Conservation (phyloP, 2,329 filamentous ascomycete species). For the Arachnopeziza araneosa region DNA sequence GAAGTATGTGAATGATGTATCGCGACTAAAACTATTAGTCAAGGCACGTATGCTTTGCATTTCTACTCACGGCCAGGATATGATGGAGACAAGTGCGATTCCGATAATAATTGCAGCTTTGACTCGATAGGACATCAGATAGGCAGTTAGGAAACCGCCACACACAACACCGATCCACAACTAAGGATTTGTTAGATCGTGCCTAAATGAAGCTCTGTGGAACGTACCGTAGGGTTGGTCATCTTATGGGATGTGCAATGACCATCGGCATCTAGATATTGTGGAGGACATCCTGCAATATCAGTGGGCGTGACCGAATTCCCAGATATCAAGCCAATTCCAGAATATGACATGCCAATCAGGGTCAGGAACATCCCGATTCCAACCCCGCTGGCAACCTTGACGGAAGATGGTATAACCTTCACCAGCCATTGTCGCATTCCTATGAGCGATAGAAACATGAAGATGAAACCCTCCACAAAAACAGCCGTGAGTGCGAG, state of each 20-base stretch:
- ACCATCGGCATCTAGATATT: constrained; percentile 43
- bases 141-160: constrained; percentile 71
- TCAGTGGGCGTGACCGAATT: constrained; percentile 63
- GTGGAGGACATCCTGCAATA: constrained; percentile 65
- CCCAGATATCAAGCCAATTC: constrained; percentile 78
- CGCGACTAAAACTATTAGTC: constrained; percentile 39
- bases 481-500: constrained; percentile 60
- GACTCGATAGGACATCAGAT: constrained; percentile 74
- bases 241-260: constrained; percentile 59
- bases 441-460: constrained; percentile 59
- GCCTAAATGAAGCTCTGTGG: not conserved
- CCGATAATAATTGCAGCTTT: constrained; percentile 72
- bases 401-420: constrained; percentile 58
- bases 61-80: constrained; percentile 63
- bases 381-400: constrained; percentile 59
- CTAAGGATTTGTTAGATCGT: constrained; percentile 31
- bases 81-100: constrained; percentile 64
- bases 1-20: constrained; percentile 68
- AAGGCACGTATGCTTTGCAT: not conserved
- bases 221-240: constrained; percentile 63
- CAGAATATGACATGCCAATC: constrained; percentile 68
- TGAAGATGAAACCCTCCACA: constrained; percentile 58
- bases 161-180: constrained; percentile 83
- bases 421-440: constrained; percentile 69
- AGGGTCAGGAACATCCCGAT: constrained; percentile 61